Conservation (phyloP, 768 basidiomycete genomes). For the Asterophora lycoperdoides region DNA sequence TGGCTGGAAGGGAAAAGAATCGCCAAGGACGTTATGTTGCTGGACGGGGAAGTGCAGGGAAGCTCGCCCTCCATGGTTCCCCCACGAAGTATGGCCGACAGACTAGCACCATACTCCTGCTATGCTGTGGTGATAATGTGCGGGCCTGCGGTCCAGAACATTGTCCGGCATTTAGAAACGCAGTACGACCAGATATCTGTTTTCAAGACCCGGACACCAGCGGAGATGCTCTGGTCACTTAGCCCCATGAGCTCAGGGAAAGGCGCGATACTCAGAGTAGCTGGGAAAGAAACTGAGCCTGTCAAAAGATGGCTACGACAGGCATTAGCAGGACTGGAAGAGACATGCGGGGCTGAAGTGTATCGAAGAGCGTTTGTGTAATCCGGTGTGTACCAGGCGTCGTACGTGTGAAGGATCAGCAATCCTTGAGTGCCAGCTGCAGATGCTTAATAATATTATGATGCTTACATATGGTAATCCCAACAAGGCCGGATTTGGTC, state of each 20-base stretch:
- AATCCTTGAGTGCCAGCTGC: background rate
- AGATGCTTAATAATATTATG: too few species aligned
- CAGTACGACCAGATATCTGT: conserved; percentile 56
- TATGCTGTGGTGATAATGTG: conserved; percentile 84
- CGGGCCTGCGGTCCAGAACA: conserved; percentile 54
- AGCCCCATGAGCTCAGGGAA: conserved; percentile 48
- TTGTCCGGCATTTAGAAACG: conserved; percentile 44
- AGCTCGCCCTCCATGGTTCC: conserved; percentile 22
- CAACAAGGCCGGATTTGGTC: background rate
- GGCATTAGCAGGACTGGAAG: conserved; percentile 46
- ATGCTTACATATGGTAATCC: background rate
- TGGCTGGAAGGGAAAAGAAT: conserved; percentile 59
- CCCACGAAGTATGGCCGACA: conserved; percentile 49
- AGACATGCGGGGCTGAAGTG: conserved; percentile 56
- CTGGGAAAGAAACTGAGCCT: conserved; percentile 71
- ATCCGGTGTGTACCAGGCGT: background rate
- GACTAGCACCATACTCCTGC: conserved; percentile 79
- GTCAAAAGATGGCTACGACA: conserved; percentile 68
- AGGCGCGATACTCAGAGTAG: conserved; percentile 61
- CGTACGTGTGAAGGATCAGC: background rate
- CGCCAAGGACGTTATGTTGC: conserved; percentile 72
- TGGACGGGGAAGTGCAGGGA: conserved; percentile 45
- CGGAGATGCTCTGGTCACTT: conserved; percentile 78
- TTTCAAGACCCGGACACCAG: conserved; percentile 55
- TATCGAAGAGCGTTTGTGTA: conserved; percentile 60